phyloP scores from a whole-genome alignment of 148 eudicot genomes.

The Rhododendron ovatum region DNA sequence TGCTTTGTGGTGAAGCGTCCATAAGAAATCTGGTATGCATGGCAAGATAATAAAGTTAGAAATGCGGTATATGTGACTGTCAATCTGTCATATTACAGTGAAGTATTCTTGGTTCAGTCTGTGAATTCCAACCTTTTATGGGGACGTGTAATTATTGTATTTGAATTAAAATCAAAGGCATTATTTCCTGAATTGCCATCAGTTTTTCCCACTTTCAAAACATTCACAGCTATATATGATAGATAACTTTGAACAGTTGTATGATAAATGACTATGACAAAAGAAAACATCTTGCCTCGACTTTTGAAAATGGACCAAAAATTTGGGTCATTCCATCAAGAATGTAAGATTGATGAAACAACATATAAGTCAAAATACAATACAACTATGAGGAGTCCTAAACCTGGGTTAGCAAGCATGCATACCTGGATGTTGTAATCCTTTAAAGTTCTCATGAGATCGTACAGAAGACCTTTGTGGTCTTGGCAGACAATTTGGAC shows the following conservation, averaged over 20 bases:
- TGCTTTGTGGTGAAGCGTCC: conserved; percentile 37
- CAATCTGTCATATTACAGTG: background rate
- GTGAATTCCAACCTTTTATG: background rate
- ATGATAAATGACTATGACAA: background rate
- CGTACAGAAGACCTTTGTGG: conserved; percentile 85
- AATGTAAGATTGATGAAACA: background rate
- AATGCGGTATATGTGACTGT: background rate
- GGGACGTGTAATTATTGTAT: background rate
- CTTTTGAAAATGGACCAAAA: background rate
- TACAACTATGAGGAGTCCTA: background rate
- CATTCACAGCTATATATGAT: background rate
- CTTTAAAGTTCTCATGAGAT: conserved; percentile 82
- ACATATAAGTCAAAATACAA: background rate
- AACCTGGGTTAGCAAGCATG: background rate
- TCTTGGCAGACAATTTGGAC: conserved; percentile 79
- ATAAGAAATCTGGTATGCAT: conserved; percentile 41
- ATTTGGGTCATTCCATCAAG: background rate
- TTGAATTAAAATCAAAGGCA: background rate
- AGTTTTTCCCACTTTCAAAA: background rate
- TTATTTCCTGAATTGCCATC: background rate
- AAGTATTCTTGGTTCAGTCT: background rate
- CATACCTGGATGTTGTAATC: conserved; percentile 68
- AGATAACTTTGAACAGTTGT: background rate
- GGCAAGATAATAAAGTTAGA: background rate
- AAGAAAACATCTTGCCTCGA: background rate